Evolutionary conservation across 2,329 filamentous ascomycete species (phyloP), one percentile per base, ranked within the genome.

Genomic region (Colletotrichum cereale): DNA sequence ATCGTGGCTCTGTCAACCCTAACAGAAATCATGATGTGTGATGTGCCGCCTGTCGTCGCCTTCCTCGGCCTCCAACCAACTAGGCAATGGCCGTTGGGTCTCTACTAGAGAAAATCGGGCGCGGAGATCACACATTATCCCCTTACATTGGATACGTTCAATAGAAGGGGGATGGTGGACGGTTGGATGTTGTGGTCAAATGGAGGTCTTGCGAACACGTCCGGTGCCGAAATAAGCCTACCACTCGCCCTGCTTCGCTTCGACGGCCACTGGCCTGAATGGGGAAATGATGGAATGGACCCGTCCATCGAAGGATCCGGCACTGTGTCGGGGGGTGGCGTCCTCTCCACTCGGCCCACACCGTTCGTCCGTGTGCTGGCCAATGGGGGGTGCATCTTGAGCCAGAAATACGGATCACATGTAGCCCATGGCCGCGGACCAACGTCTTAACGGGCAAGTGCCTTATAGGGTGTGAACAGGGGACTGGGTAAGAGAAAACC

Each of bases 271-370:
- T 68, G 68, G 24, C 16, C 58, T 68, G 58, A 44, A 71, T 52
- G 44, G n/a, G 68, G 65, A 71, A 68, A 68, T 58, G 57, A 58
- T 68, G 38, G 31, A 58, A 58, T 62, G 48, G 14, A 57, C 8
- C 26, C 2, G 52, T 21, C n/a, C 31, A 52, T 18, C 14, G 31
- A 48, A 36, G 53, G 60, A 61, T 69, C 16, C 29, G 24, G 57
- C 69, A 72, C 69, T 72, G 69, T 72, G 47, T 42, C 42, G 11
- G 53, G 67, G 68, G 31, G 55, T 34, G 42, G 66, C 56, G 68
- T 69, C 60, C 53, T n/a, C 14, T 21, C 5, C 42, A 3, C 40
- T 24, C 29, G 29, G 34, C n/a, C 47, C 67, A 62, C 63, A 18
- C 26, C 31, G 48, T 42, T 31, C 26, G 24, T 44, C 36, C 31